Percentiles rank a stretch among this genome's conserved stretches.
Conservation (phyloP, 1,284 basidiomycete species). For the Trichosporon ovoides region DNA sequence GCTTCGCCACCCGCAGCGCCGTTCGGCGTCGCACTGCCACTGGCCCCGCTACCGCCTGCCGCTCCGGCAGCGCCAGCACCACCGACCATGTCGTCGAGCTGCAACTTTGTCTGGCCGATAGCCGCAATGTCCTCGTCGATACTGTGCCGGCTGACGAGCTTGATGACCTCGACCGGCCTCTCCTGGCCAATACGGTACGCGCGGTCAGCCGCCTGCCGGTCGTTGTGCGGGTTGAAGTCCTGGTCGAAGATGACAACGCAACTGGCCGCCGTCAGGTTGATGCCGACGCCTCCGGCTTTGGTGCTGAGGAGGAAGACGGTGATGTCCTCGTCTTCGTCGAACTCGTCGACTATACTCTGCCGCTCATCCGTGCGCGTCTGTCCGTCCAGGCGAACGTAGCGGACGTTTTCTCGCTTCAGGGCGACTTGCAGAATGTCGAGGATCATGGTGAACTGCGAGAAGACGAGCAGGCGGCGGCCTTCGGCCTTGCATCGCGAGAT, state of each 20-base stretch:
- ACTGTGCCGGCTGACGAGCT: slow-evolving; percentile 83
- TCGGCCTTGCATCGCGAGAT: slow-evolving; percentile 65
- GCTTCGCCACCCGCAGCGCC: slow-evolving; percentile 38
- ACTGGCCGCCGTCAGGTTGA: slow-evolving; percentile 85
- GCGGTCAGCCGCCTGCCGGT: slow-evolving; percentile 93
- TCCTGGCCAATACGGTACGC: slow-evolving; percentile 76
- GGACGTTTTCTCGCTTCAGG: slow-evolving; percentile 68
- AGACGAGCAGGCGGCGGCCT: slow-evolving; percentile 80
- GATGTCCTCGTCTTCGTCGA: slow-evolving; percentile 89
- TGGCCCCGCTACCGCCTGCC: too few species aligned
- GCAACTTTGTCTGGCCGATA: slow-evolving; percentile 84
- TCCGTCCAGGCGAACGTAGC: slow-evolving; percentile 85
- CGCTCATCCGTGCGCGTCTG: slow-evolving; percentile 89
- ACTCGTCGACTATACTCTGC: slow-evolving; percentile 91
- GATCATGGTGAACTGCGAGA: slow-evolving; percentile 95
- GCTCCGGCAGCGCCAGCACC: slow-evolving; percentile 54
- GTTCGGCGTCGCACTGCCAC: too few species aligned
- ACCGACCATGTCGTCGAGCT: slow-evolving; percentile 85
- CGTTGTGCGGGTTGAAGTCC: slow-evolving; percentile 84
- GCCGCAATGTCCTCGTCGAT: slow-evolving; percentile 94
- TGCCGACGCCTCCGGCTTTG: slow-evolving; percentile 71
- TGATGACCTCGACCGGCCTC: slow-evolving; percentile 59
- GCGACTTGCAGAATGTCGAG: slow-evolving; percentile 88
- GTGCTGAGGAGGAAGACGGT: slow-evolving; percentile 91
- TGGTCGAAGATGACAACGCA: slow-evolving; percentile 97